Evolutionary conservation across 352 stramenopile species (phyloP).

Genomic region (Globisporangium radiosum): DNA sequence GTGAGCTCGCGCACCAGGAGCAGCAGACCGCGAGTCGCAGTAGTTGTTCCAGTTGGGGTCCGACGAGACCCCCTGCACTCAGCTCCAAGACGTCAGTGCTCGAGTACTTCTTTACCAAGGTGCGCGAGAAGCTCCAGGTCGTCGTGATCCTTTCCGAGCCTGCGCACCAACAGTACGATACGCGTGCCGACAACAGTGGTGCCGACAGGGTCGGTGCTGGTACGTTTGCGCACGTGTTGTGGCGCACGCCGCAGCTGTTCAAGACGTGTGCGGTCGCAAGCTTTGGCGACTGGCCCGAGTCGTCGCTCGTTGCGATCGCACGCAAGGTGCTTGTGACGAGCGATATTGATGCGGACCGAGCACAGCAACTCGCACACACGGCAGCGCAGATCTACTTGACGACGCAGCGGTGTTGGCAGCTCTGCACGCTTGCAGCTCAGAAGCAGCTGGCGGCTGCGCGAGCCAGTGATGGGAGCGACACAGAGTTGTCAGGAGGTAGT

Average conservation of each 20-base stretch:
- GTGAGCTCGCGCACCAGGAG: conserved; percentile 16
- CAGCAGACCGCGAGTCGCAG: conserved; percentile 2
- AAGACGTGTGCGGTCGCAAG: conserved; percentile 34
- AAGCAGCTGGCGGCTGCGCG: too few relatives aligned
- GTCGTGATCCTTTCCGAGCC: conserved; percentile 33
- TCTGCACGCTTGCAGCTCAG: neutral
- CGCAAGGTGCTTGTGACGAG: conserved; percentile 28
- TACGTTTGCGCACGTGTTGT: conserved; percentile 21
- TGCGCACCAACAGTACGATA: neutral
- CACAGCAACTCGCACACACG: conserved; percentile 29
- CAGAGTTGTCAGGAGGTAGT: too few relatives aligned
- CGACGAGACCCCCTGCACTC: conserved; percentile 6
- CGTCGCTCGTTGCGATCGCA: conserved; percentile 33
- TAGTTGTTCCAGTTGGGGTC: neutral
- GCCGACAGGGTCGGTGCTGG: neutral
- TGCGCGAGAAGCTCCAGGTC: conserved; percentile 44
- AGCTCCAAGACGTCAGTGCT: conserved; percentile 43
- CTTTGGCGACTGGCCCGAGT: conserved; percentile 34
- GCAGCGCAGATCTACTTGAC: conserved; percentile 33
- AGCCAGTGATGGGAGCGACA: too few relatives aligned
- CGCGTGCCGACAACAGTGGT: too few relatives aligned
- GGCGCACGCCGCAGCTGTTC: conserved; percentile 32
- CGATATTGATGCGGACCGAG: conserved; percentile 20
- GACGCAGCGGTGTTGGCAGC: conserved; percentile 13
- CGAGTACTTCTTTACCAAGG: conserved; percentile 34